Base-by-base conservation (phyloP, 2,329 filamentous ascomycete genomes). In the Dactylellina leptospora region DNA sequence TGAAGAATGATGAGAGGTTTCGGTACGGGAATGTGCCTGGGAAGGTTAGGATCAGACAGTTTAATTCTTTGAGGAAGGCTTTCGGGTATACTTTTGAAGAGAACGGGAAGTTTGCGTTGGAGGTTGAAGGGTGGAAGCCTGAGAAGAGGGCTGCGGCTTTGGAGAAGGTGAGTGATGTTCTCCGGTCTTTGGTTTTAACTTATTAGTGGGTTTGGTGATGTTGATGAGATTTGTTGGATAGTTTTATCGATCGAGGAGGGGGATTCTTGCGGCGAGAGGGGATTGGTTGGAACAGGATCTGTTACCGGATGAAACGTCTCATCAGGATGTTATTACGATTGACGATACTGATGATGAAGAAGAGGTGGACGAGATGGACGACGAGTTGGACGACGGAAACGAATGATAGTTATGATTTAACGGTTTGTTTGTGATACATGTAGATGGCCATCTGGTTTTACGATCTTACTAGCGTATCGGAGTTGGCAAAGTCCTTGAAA, bases 101-200 rank as follows among this genome's bases (percentile, higher is more conserved):
- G 0, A 88, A 89, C 0, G 90, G 87, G 0, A 90, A 95, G 73
- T 97, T 97, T 83, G 95, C 93, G 2, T 82, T 97, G 36, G 87
- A 92, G 11, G 93, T 97, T 2, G 95, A 97, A 80, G 86, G 88
- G 11, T 96, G 92, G 91, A 96, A 90, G 47, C 90, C 93, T 79
- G 90, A 90, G 77, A 85, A 95, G 81, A 82, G 93, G 28, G 68
- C 68, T 3, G 38, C n/a, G 3, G 68, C 68, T 4, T 30, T 72
- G 28, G 68, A 72, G 30, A 72, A 72, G 59, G 66, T 71, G n/a
- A 18, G 59, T 59, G 36, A 13, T 36, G 25, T 42, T 38, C 18
- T 40, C 18, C n/a, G 5, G 23, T 36, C 4, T 42, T 3, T 44
- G 5, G 13, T 23, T 44, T 8, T 28, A 20, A 42, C 3, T 33